Evolutionary conservation across 2,329 filamentous ascomycete genomes (phyloP).

Genomic region (Clonostachys rosea): DNA sequence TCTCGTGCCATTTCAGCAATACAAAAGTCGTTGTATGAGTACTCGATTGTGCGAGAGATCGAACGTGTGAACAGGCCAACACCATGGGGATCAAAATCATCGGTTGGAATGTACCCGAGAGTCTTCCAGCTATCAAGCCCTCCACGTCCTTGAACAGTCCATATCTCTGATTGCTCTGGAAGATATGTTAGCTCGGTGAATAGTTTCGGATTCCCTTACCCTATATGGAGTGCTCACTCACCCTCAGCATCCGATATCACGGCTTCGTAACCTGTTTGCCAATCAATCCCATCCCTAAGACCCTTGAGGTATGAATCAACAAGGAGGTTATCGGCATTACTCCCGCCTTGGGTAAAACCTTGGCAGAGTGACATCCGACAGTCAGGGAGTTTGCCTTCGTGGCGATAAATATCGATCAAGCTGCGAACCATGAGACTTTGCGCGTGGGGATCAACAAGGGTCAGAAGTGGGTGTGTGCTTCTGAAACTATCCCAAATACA

Average conservation of each 20-base stretch:
- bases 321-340: slow-evolving; percentile 69
- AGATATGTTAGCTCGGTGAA: neutral
- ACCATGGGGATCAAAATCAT: slow-evolving; percentile 61
- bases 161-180: slow-evolving; percentile 46
- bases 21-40: slow-evolving; percentile 75
- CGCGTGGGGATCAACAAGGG: slow-evolving; percentile 62
- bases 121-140: slow-evolving; percentile 68
- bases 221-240: slow-evolving; percentile 27
- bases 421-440: slow-evolving; percentile 67
- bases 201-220: neutral
- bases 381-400: slow-evolving; percentile 67
- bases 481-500: slow-evolving; percentile 73
- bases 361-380: slow-evolving; percentile 75
- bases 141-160: slow-evolving; percentile 67
- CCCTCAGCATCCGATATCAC: slow-evolving; percentile 67
- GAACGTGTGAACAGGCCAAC: slow-evolving; percentile 63
- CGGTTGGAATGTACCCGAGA: slow-evolving; percentile 66
- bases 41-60: slow-evolving; percentile 72
- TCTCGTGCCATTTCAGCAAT: slow-evolving; percentile 58
- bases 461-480: slow-evolving; percentile 67
- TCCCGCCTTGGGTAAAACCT: slow-evolving; percentile 72
- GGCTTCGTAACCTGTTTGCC: slow-evolving; percentile 68
- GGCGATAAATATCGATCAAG: slow-evolving; percentile 66
- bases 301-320: slow-evolving; percentile 70
- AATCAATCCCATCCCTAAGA: slow-evolving; percentile 58